Percentiles rank a stretch among this genome's conserved stretches.
Evolutionary conservation across 768 basidiomycete genomes (phyloP).

Genomic region (Kwoniella sp.): DNA sequence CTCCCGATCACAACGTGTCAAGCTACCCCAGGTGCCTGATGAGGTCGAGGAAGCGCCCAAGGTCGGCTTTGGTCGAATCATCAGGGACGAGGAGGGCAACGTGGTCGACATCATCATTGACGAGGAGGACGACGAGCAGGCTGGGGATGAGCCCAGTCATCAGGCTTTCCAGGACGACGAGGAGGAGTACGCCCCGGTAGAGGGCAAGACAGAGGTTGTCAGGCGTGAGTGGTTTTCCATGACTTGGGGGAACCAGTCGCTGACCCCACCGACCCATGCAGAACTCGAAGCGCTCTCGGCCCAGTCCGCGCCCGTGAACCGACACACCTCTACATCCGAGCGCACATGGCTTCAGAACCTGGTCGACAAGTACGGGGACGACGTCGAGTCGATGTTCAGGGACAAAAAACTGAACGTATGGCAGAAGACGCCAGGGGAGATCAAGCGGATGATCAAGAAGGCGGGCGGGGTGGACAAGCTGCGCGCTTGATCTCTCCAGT

Average conservation of each 20-base stretch:
- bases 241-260: not conserved
- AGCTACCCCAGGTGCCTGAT: constrained; percentile 26
- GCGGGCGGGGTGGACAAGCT: constrained; percentile 45
- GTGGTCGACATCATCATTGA: constrained; percentile 66
- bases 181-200: constrained; percentile 21
- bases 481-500: not conserved
- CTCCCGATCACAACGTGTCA: constrained; percentile 27
- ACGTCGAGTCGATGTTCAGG: constrained; percentile 69
- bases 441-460: constrained; percentile 52
- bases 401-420: constrained; percentile 75
- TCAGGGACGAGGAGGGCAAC: constrained; percentile 73
- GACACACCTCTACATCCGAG: constrained; percentile 69
- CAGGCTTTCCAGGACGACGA: constrained; percentile 20
- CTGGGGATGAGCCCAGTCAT: constrained; percentile 19
- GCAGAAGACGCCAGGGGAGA: constrained; percentile 78
- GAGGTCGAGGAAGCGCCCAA: constrained; percentile 33
- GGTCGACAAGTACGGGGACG: constrained; percentile 64
- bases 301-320: constrained; percentile 53
- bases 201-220: constrained; percentile 54
- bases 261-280: constrained; percentile 11
- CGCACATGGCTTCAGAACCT: constrained; percentile 62
- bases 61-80: constrained; percentile 69
- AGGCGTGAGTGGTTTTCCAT: constrained; percentile 40
- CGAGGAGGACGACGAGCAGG: constrained; percentile 54
- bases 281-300: constrained; percentile 65